Evolutionary conservation across 108 stramenopile genomes (phyloP).

Genomic region (Seminavis robusta): DNA sequence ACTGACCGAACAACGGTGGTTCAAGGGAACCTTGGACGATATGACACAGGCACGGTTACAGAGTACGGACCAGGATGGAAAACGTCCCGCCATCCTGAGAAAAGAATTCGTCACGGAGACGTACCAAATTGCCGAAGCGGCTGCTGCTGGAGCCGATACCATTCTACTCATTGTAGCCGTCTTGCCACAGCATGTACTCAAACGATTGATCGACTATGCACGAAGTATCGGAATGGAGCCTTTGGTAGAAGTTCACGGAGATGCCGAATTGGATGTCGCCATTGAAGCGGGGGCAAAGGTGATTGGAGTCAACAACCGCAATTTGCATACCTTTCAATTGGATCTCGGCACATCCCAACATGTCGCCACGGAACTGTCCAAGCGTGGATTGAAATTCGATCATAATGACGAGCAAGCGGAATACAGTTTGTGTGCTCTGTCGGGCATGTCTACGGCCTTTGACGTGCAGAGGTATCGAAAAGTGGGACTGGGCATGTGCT

Average conservation of each 20-base stretch:
- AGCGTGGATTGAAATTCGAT: constrained; percentile 47
- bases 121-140: constrained; percentile 94
- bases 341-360: constrained; percentile 89
- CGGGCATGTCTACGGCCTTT: constrained; percentile 82
- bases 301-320: constrained; percentile 98
- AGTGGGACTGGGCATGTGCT: constrained; percentile 84
- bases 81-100: constrained; percentile 84
- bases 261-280: constrained; percentile 88
- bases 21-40: constrained; percentile 88
- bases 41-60: constrained; percentile 59
- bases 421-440: constrained; percentile 71
- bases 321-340: constrained; percentile 96
- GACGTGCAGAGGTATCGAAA: constrained; percentile 87
- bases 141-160: constrained; percentile 92
- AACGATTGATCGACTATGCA: constrained; percentile 69
- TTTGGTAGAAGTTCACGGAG: constrained; percentile 93
- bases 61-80: background rate
- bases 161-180: constrained; percentile 94
- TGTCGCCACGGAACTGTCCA: constrained; percentile 51
- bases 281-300: constrained; percentile 85
- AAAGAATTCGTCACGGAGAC: constrained; percentile 92
- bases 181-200: constrained; percentile 61
- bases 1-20: constrained; percentile 95
- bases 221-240: constrained; percentile 91
- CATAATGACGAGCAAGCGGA: constrained; percentile 33